A percentile compares a stretch with the other conserved stretches of the same genome.
Evolutionary conservation across 305 asterid genomes (phyloP).

Genomic region (Coffea humblotiana): DNA sequence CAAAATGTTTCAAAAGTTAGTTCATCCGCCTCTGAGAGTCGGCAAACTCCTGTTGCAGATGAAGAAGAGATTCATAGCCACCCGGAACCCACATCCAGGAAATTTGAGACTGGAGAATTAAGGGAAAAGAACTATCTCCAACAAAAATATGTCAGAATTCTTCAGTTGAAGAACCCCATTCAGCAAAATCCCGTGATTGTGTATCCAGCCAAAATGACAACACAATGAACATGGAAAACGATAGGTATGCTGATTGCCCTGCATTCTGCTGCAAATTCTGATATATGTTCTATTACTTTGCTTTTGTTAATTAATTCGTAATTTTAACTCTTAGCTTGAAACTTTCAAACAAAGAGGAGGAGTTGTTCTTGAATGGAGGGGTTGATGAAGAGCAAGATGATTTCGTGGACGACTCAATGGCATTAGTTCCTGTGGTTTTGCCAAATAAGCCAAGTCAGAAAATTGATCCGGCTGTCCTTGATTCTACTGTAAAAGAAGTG

Average conservation of each 20-base stretch:
- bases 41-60: neutral
- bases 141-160: constrained; percentile 9
- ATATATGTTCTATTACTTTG: neutral
- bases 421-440: constrained; percentile 40
- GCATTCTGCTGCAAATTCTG: neutral
- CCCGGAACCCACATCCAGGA: neutral
- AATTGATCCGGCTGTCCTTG: constrained; percentile 59
- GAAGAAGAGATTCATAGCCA: constrained; percentile 5
- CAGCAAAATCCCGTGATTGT: constrained; percentile 21
- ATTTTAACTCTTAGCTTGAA: constrained; percentile 11
- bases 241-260: constrained; percentile 32
- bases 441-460: constrained; percentile 25
- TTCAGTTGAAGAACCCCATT: constrained; percentile 17
- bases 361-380: constrained; percentile 13
- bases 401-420: constrained; percentile 50
- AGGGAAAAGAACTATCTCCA: constrained; percentile 13
- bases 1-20: constrained; percentile 18
- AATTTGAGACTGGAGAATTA: neutral
- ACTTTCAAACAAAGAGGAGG: constrained; percentile 25
- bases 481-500: constrained; percentile 62
- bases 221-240: constrained; percentile 27
- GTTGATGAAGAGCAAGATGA: constrained; percentile 30
- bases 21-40: constrained; percentile 9
- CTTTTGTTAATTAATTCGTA: constrained; percentile 3
- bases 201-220: constrained; percentile 17